phyloP scores from a whole-genome alignment of 2,329 filamentous ascomycete genomes.

The Nigrospora oryzae region DNA sequence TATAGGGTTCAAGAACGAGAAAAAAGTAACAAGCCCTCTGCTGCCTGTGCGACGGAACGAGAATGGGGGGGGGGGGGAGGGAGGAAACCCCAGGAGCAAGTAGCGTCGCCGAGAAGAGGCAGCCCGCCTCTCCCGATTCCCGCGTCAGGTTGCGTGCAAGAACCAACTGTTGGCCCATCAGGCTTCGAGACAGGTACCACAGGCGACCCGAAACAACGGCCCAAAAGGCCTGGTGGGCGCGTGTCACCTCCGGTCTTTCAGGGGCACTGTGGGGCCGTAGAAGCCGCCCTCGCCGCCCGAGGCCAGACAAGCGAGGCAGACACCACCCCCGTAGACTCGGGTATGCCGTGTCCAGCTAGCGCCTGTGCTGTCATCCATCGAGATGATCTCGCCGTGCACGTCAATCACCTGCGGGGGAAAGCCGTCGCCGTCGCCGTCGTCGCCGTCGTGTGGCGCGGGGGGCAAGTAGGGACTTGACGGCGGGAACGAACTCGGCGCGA shows the following conservation, averaged over 20 bases:
- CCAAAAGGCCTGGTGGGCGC: no score
- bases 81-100: no score
- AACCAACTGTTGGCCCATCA: no score
- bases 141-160: no score
- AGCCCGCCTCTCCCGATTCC: no score
- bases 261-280: slow-evolving; percentile 45
- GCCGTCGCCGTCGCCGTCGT: slow-evolving; percentile 10
- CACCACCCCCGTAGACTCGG: slow-evolving; percentile 49
- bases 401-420: slow-evolving; percentile 26
- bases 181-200: no score
- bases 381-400: slow-evolving; percentile 42
- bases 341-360: slow-evolving; percentile 49
- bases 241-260: slow-evolving; percentile 37
- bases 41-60: no score
- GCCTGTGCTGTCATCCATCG: slow-evolving; percentile 36
- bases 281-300: slow-evolving; percentile 37
- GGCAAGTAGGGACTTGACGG: slow-evolving; percentile 38
- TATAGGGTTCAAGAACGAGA: no score
- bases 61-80: no score
- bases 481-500: slow-evolving; percentile 41
- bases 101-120: no score
- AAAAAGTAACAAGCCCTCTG: no score
- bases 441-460: slow-evolving; percentile 29
- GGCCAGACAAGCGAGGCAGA: slow-evolving; percentile 46
- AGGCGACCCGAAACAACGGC: no score